These are phyloP conservation scores for Fusarium udum DNA, from an alignment of 2,329 filamentous ascomycete genomes.

Conservation along the genomic window DNA sequence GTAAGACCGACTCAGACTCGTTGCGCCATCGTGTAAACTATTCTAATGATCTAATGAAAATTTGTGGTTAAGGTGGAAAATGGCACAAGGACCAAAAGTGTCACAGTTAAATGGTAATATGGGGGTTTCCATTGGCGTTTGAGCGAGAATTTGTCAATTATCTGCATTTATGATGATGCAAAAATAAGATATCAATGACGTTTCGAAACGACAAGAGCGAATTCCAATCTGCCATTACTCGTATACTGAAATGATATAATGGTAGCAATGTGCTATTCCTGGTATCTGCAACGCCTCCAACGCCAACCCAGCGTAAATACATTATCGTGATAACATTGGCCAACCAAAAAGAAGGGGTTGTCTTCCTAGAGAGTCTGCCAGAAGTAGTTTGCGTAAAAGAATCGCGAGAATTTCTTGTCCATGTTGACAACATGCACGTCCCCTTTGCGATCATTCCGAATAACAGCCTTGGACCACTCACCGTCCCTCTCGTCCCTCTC, in stretches of 20 bases:
- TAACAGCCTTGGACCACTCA: slow-evolving; percentile 85
- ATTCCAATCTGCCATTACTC: not conserved
- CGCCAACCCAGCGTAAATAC: slow-evolving; percentile 12
- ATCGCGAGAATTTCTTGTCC: slow-evolving; percentile 88
- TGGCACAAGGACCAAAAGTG: not conserved
- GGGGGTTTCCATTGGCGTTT: slow-evolving; percentile 14
- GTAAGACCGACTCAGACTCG: slow-evolving; percentile 3
- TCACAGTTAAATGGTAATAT: not conserved
- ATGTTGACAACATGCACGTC: slow-evolving; percentile 96
- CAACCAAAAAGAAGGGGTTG: not conserved
- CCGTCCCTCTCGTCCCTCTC: slow-evolving; percentile 78
- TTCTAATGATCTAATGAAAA: slow-evolving; percentile 34
- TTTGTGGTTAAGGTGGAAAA: not conserved
- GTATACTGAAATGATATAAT: not conserved
- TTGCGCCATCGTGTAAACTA: slow-evolving; percentile 19
- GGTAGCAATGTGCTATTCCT: slow-evolving; percentile 3
- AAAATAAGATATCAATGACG: not conserved
- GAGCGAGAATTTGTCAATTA: not conserved
- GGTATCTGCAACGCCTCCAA: slow-evolving; percentile 38
- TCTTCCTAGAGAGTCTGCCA: slow-evolving; percentile 80
- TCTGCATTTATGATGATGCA: not conserved
- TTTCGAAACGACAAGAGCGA: not conserved
- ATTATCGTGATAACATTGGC: slow-evolving; percentile 14
- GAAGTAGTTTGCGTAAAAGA: slow-evolving; percentile 95
- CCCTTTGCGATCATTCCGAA: slow-evolving; percentile 85